These are phyloP conservation scores for Actinomucor elegans DNA, from an alignment of 371 early-diverging fungal genomes.

Conservation along the genomic window DNA sequence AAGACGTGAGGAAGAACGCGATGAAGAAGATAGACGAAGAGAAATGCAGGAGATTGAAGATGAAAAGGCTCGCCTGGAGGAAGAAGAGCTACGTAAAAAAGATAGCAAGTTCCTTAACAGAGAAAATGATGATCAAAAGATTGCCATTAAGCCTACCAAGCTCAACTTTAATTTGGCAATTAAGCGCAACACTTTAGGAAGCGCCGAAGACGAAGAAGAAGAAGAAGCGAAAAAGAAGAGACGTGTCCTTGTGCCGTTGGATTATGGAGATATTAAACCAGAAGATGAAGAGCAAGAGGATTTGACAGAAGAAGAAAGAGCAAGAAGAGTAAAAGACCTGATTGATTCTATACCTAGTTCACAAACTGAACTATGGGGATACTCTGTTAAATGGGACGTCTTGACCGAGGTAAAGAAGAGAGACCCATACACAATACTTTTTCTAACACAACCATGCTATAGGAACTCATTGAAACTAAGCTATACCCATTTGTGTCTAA, in stretches of 20 bases:
- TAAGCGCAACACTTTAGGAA: slow-evolving; percentile 47
- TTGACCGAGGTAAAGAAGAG: slow-evolving; percentile 60
- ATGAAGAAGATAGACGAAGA: slow-evolving; percentile 65
- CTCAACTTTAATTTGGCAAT: slow-evolving; percentile 50
- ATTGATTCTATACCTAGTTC: slow-evolving; percentile 79
- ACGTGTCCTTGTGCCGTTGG: slow-evolving; percentile 61
- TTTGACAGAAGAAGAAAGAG: slow-evolving; percentile 59
- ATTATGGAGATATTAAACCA: slow-evolving; percentile 45
- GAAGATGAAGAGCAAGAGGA: slow-evolving; percentile 17
- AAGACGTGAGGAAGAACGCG: slow-evolving; percentile 68
- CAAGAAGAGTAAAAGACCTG: slow-evolving; percentile 60
- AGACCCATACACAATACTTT: too few relatives aligned
- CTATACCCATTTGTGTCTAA: slow-evolving; percentile 74
- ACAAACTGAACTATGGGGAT: slow-evolving; percentile 71
- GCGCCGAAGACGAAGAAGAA: slow-evolving; percentile 60
- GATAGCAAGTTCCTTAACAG: slow-evolving; percentile 29
- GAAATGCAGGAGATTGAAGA: slow-evolving; percentile 61
- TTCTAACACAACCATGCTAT: background rate
- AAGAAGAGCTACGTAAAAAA: slow-evolving; percentile 32
- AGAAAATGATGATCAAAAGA: slow-evolving; percentile 35
- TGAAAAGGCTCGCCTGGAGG: slow-evolving; percentile 28
- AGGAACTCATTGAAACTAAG: slow-evolving; percentile 61
- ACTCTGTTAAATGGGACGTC: slow-evolving; percentile 78
- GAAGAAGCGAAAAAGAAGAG: slow-evolving; percentile 55
- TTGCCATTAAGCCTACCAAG: slow-evolving; percentile 45